Percentiles rank a stretch among this genome's conserved stretches.
Conservation (phyloP, 192 early-diverging fungal genomes). For the Chytriomyces sp. region DNA sequence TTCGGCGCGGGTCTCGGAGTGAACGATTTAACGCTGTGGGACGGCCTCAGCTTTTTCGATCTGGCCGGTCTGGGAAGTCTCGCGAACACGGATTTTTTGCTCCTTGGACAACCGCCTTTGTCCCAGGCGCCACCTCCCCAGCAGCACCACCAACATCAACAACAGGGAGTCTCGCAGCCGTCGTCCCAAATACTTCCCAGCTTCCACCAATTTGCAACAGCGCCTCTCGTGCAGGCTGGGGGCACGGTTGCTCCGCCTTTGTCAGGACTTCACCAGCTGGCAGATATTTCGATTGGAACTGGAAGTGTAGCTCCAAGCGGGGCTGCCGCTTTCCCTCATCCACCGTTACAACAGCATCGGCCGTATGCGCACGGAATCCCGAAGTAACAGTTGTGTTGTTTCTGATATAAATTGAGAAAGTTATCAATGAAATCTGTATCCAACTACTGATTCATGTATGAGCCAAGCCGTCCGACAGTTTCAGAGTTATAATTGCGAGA, state of each 20-base stretch:
- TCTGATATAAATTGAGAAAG: too few relatives aligned
- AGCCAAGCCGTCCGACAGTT: too few relatives aligned
- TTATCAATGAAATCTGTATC: too few relatives aligned
- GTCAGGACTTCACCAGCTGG: not conserved
- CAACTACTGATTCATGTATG: too few relatives aligned
- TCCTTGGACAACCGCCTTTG: not conserved
- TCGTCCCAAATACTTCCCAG: too few relatives aligned
- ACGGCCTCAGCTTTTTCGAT: constrained; percentile 4
- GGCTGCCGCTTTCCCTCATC: too few relatives aligned
- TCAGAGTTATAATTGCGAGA: too few relatives aligned
- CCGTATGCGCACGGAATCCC: too few relatives aligned
- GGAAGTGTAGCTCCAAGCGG: too few relatives aligned
- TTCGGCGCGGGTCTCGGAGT: not conserved
- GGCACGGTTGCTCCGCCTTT: not conserved
- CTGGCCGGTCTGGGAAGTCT: constrained; percentile 1
- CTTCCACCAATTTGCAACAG: too few relatives aligned
- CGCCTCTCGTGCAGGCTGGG: not conserved
- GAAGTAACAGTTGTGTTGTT: too few relatives aligned
- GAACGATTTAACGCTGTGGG: not conserved
- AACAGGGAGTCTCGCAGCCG: not conserved
- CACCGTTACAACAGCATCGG: too few relatives aligned
- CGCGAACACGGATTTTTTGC: not conserved
- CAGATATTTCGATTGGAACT: not conserved
- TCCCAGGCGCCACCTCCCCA: not conserved
- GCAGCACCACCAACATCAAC: not conserved